Conservation (phyloP, 805 yeast genomes). For the Candida loeiensis region DNA sequence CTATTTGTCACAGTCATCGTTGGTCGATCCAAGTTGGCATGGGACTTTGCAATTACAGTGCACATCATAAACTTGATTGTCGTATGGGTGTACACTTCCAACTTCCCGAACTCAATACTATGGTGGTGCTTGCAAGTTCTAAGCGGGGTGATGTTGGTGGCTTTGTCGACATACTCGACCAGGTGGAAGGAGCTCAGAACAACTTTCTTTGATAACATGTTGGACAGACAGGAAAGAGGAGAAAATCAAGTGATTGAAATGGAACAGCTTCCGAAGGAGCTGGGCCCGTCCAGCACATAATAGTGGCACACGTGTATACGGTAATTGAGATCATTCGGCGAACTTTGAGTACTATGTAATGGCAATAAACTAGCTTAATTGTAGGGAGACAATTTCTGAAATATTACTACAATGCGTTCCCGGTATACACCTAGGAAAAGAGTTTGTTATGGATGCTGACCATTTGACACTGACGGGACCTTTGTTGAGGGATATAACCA, state of each 20-base stretch:
- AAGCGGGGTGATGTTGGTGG: slow-evolving; percentile 66
- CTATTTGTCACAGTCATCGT: slow-evolving; percentile 81
- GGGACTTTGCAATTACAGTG: slow-evolving; percentile 95
- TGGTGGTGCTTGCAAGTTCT: slow-evolving; percentile 84
- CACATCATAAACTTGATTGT: slow-evolving; percentile 75
- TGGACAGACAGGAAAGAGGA: slow-evolving; percentile 54
- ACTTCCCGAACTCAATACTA: slow-evolving; percentile 64
- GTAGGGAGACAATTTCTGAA: too few relatives aligned
- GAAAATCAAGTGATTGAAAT: slow-evolving; percentile 19
- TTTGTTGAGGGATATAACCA: too few relatives aligned
- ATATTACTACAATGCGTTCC: too few relatives aligned
- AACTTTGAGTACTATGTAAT: too few relatives aligned
- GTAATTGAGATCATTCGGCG: too few relatives aligned
- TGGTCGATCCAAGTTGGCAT: slow-evolving; percentile 88
- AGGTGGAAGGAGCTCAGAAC: slow-evolving; percentile 89
- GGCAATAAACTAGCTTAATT: too few relatives aligned
- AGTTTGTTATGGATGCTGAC: too few relatives aligned
- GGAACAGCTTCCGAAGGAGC: slow-evolving; percentile 13
- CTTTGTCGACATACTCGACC: slow-evolving; percentile 84
- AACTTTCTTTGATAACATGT: slow-evolving; percentile 82
- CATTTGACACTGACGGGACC: too few relatives aligned
- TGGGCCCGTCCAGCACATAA: background rate
- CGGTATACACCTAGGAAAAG: too few relatives aligned
- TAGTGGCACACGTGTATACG: background rate
- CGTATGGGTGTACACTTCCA: slow-evolving; percentile 60